Evolutionary conservation across 2,329 filamentous ascomycete species (phyloP), one percentile per base, ranked within the genome.

Genomic region (Penicillium rolfsii): DNA sequence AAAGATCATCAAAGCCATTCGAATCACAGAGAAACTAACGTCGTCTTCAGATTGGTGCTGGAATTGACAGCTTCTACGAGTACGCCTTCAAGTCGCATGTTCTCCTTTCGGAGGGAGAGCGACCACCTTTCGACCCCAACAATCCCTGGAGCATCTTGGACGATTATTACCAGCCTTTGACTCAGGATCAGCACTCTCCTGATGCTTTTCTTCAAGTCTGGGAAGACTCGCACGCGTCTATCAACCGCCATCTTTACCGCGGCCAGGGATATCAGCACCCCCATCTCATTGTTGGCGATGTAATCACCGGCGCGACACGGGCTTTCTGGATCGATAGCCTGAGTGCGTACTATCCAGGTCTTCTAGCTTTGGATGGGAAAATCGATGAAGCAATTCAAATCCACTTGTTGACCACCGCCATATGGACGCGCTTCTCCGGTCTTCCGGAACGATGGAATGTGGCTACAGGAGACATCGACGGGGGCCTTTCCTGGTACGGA

Each of bases 11-110:
- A 9, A 43, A 19, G 19, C 8, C 36, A 7, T 26, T 16, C 38
- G 7, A 3, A 24, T 30, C 43, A 30, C 41, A 60, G 53, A 30
- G 41, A 52, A 52, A 49, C 59, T 65, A 59, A 65, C 46, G n/a
- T 48, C 11, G 5, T 53, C 12, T 38, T 16, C 55, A 81, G 80
- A 96, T 99, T 68, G 95, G 95, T 53, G 95, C 95, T 7, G 95
- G 95, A 41, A 92, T 97, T 71, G 95, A 99, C 79, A 97, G 93
- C 78, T 99, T 99, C 79, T 98, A 97, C 72, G 95, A 99, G 78
- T 99, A 99, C 77, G 93, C 95, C 3, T 84, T 98, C 70, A 99
- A 99, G 78, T 93, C 93, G 19, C 89, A 97, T 73, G 91, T 99
- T 61, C 79, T 99, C 26, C 85, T 98, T 24, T 97, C 94, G 2